phyloP scores from a whole-genome alignment of 2,329 filamentous ascomycete species.

The Venturia aucupariae region DNA sequence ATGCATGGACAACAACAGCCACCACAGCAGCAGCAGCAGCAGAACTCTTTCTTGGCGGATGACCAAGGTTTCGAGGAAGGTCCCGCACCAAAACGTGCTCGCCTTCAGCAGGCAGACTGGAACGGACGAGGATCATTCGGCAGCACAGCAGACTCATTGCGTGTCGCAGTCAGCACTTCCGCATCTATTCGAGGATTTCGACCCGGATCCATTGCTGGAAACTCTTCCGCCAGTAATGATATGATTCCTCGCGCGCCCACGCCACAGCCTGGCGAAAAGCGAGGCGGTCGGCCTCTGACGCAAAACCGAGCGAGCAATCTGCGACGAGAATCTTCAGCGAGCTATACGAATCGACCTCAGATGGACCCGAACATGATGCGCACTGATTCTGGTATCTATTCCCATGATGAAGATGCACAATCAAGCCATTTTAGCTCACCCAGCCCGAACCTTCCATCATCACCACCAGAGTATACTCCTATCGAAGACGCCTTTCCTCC shows the following conservation, averaged over 20 bases:
- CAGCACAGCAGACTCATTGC: slow-evolving; percentile 65
- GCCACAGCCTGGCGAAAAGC: slow-evolving; percentile 52
- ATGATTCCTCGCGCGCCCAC: slow-evolving; percentile 67
- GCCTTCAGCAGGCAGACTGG: slow-evolving; percentile 63
- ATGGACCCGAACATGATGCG: slow-evolving; percentile 19
- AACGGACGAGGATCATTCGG: slow-evolving; percentile 65
- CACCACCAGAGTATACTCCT: slow-evolving; percentile 62
- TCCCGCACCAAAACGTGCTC: slow-evolving; percentile 67
- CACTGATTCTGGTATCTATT: slow-evolving; percentile 36
- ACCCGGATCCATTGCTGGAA: slow-evolving; percentile 47
- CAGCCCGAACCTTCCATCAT: slow-evolving; percentile 67
- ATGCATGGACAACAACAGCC: slow-evolving; percentile 21
- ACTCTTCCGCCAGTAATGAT: slow-evolving; percentile 39
- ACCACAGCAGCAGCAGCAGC: slow-evolving; percentile 18
- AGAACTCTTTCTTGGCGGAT: slow-evolving; percentile 18
- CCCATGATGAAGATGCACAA: slow-evolving; percentile 40
- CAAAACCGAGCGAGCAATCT: slow-evolving; percentile 38
- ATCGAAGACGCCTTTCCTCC: slow-evolving; percentile 53
- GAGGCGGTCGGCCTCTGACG: slow-evolving; percentile 25
- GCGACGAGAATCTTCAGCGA: slow-evolving; percentile 52
- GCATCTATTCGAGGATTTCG: slow-evolving; percentile 79
- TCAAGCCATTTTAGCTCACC: slow-evolving; percentile 22
- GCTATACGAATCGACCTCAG: slow-evolving; percentile 24
- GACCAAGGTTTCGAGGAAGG: slow-evolving; percentile 35
- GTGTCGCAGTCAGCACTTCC: slow-evolving; percentile 84